Conservation (phyloP, 352 stramenopile species). For the Phytophthora hibernalis region DNA sequence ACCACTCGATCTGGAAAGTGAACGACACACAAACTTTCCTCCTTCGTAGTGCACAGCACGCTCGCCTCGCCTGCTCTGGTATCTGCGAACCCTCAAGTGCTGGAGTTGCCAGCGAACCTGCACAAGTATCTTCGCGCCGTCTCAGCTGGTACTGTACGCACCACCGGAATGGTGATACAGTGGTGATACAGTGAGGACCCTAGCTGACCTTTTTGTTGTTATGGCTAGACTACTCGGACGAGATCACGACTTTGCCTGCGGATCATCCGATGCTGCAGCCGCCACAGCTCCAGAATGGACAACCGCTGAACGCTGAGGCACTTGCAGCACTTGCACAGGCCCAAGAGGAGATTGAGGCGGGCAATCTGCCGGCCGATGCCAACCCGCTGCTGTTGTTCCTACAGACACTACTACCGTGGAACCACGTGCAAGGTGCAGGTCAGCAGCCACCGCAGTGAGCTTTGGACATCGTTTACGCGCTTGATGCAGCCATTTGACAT, state of each 20-base stretch:
- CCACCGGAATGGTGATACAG: neutral
- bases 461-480: constrained; percentile 1
- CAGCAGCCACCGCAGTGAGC: constrained; percentile 33
- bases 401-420: constrained; percentile 87
- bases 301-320: constrained; percentile 65
- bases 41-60: constrained; percentile 67
- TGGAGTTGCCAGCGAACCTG: constrained; percentile 60
- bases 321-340: constrained; percentile 61
- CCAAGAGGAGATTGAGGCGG: constrained; percentile 70
- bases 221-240: constrained; percentile 81
- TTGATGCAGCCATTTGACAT: neutral
- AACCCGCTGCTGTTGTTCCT: constrained; percentile 88
- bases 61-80: constrained; percentile 59
- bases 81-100: constrained; percentile 57
- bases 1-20: constrained; percentile 85
- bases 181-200: neutral
- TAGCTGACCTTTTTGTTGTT: neutral
- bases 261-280: constrained; percentile 89
- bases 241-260: constrained; percentile 83
- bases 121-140: constrained; percentile 81
- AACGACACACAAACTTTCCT: constrained; percentile 80
- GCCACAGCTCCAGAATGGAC: constrained; percentile 62
- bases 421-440: constrained; percentile 72
- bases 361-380: constrained; percentile 77
- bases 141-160: constrained; percentile 58